Conservation (phyloP, 371 early-diverging fungal species). For the Batkoa obscura region DNA sequence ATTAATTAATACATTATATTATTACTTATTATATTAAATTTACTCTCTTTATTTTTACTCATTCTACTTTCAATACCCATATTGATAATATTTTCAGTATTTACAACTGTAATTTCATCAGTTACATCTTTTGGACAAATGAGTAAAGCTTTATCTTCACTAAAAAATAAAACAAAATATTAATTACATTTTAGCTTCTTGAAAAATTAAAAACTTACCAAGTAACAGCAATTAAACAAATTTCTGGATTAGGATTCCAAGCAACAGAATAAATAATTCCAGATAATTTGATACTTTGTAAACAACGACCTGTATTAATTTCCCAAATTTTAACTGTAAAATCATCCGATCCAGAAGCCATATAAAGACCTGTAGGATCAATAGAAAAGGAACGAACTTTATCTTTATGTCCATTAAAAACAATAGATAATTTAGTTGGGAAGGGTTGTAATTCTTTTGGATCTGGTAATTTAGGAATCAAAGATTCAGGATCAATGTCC, state of each 20-base stretch:
- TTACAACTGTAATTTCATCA: not conserved
- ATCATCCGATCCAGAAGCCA: slow-evolving; percentile 80
- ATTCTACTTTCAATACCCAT: not conserved
- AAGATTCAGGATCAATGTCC: slow-evolving; percentile 75
- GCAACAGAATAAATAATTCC: slow-evolving; percentile 45
- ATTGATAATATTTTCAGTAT: not conserved
- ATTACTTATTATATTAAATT: not conserved
- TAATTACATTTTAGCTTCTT: too few relatives aligned
- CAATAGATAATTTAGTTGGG: slow-evolving; percentile 62
- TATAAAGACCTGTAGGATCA: slow-evolving; percentile 78
- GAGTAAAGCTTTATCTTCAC: not conserved
- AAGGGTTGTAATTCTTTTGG: slow-evolving; percentile 90
- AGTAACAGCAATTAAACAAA: slow-evolving; percentile 55
- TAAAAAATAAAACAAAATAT: not conserved
- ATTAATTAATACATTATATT: not conserved
- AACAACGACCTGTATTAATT: slow-evolving; percentile 68
- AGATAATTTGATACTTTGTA: slow-evolving; percentile 48
- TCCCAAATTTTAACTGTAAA: slow-evolving; percentile 80
- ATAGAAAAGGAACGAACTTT: slow-evolving; percentile 66
- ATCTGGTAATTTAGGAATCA: slow-evolving; percentile 88
- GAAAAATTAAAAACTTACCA: slow-evolving; percentile 10
- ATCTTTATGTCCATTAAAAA: slow-evolving; percentile 60
- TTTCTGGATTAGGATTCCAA: slow-evolving; percentile 75
- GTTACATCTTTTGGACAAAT: not conserved
- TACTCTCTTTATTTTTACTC: not conserved